phyloP scores from a whole-genome alignment of 352 stramenopile species.

The Globisporangium okanoganense region DNA sequence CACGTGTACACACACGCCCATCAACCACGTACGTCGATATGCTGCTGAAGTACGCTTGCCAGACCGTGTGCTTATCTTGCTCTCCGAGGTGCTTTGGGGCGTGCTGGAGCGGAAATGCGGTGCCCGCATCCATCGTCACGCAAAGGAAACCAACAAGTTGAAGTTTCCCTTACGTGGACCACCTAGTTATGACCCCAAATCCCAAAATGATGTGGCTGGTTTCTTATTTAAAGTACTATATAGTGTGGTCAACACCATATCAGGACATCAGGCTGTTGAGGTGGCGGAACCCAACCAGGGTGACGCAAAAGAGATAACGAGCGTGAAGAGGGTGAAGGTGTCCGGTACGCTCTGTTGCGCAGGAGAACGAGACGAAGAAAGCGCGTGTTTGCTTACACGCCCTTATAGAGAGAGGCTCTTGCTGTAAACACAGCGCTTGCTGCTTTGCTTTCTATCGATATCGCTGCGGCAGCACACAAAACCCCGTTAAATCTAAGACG shows the following conservation, averaged over 20 bases:
- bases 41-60: too few relatives aligned
- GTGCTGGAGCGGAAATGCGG: background rate
- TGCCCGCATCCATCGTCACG: background rate
- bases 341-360: background rate
- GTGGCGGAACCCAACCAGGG: background rate
- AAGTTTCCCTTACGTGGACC: background rate
- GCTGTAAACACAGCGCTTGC: background rate
- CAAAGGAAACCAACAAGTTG: background rate
- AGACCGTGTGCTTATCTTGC: background rate
- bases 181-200: background rate
- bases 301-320: slow-evolving; percentile 3
- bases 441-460: background rate
- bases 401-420: background rate
- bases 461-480: background rate
- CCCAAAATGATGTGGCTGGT: background rate
- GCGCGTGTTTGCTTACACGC: background rate
- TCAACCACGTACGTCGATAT: background rate
- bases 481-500: background rate
- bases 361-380: background rate
- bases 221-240: too few relatives aligned
- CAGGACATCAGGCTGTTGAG: background rate
- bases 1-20: background rate
- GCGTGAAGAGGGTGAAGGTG: background rate
- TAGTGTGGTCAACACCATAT: background rate
- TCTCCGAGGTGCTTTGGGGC: background rate